Base-by-base conservation (phyloP, 768 basidiomycete species). In the Phaeotremella fagi region DNA sequence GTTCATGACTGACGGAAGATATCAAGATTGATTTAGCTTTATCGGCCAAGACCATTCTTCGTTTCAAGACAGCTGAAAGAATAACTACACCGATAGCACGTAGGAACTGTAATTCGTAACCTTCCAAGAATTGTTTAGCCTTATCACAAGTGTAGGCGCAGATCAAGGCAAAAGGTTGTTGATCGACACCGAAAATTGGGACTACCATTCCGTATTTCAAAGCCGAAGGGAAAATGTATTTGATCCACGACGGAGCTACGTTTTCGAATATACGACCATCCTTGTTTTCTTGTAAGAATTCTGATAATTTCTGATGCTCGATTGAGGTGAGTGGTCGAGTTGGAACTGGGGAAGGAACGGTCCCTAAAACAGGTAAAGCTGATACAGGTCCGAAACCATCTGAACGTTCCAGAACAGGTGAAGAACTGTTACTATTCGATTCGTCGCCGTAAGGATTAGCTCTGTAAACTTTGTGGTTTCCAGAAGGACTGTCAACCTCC, bases 21-120 rank as follows among this genome's bases (percentile, higher is more conserved):
- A 70, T 70, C 20, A 70, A 45, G 31, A 63, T 55, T 23, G 52
- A 55, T 45, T 94, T 95, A 1, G 91, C 87, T 69, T 94, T 92
- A 71, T 97, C 92, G 16, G 92, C 92, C 2, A 94, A 79, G 31
- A 89, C 85, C 88, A 95, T 92, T 23, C 90, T 78, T 50, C 89
- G 82, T 73, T 95, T 92, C 43, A 95, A 79, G 4, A 92, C 89
- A 11, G 90, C 90, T 28, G 88, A 90, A 29, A 95, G 79, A 47
- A 95, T 92, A 57, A 95, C 91, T 28, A 95, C 90, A 14, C 87
- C 88, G 59, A 94, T 91, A 16, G 91, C 91, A 36, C 90, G 83
- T 48, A 94, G 73, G 74, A 92, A 95, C 15, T 91, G 92, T 48
- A 94, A 70, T 65, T 95, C 75, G 60, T 73, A 75, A 0, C 75